Percentiles rank a stretch among this genome's conserved stretches.
Evolutionary conservation across 345 rosid species (phyloP).

Genomic region (Populus deltoides): DNA sequence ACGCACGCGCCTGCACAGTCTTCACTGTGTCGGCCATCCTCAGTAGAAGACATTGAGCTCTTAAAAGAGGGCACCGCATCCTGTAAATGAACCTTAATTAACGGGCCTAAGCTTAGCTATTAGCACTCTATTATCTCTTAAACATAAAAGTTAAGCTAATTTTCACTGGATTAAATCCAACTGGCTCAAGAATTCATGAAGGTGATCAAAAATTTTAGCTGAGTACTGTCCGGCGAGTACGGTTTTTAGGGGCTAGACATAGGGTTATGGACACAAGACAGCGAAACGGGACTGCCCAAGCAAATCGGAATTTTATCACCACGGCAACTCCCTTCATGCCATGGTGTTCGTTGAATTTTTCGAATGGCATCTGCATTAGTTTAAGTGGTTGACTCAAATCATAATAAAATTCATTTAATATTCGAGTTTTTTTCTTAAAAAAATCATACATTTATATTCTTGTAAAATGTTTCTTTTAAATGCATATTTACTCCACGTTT

Average conservation of each 20-base stretch:
- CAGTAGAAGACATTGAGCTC: neutral
- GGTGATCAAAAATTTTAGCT: neutral
- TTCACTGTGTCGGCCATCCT: neutral
- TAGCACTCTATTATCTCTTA: neutral
- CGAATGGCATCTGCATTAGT: no score
- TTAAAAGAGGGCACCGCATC: neutral
- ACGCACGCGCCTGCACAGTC: neutral
- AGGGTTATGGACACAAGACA: neutral
- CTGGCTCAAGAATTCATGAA: neutral
- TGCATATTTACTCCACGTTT: no score
- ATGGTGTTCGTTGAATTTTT: no score
- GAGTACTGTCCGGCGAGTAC: slow-evolving; percentile 24
- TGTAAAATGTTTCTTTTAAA: no score
- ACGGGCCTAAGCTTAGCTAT: neutral
- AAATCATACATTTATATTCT: no score
- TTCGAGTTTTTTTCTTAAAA: no score
- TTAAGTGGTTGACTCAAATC: neutral
- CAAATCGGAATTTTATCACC: neutral
- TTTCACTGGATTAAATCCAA: neutral
- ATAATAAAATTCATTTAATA: neutral
- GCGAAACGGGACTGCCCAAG: neutral
- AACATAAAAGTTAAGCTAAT: neutral
- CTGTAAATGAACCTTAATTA: neutral
- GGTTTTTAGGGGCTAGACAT: neutral
- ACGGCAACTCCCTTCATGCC: neutral